Base-by-base conservation (phyloP, 169 alveolate species). In the Eimeria maxima region DNA sequence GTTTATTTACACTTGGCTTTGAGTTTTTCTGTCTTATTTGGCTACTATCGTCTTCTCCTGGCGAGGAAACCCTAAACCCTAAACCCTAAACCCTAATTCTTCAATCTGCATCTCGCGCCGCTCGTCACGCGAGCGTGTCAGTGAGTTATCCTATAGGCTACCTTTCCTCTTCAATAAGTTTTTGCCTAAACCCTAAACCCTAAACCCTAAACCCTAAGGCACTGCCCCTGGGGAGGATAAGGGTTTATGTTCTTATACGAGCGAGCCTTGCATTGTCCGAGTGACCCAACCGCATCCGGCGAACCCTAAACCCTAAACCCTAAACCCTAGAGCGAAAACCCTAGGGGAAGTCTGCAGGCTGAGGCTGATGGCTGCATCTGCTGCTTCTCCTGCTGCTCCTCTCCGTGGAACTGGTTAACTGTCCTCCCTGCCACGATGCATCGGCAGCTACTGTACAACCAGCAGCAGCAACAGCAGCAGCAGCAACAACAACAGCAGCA, bases 391-490 rank as follows among this genome's bases (percentile, higher is more conserved):
- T 44, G 57, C 88, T 45, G 27, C 24, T 57, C 88, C 65, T 27
- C 57, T 10, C 57, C 22, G 88, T 4, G 50, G 38, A n/a, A 65
- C 24, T 8, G 33, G 33, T 5, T 22, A n/a, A 16, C 22, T 18
- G 14, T 44, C 4, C 45, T 78, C 3, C 38, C 22, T 7, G 88
- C 63, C 67, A 78, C 88, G 88, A 78, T 78, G 88, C 88, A 42
- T 29, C 88, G 44, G 88, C 88, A 78, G 88, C 88, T 38, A 38
- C 88, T 78, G 65, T 4, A 78, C 38, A 22, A 44, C 33, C 88
- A 78, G 88, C 88, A 78, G 29, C 88, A 78, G 65, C n/a, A n/a
- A n/a, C 88, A 78, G 88, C 88, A 78, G 88, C 67, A 78, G 65
- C 83, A 73, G 83, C 65, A 38, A 7, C 88, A 78, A 65, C 67